Evolutionary conservation across 2,329 filamentous ascomycete species (phyloP), one percentile per base, ranked within the genome.

Genomic region (Fusarium miscanthi): DNA sequence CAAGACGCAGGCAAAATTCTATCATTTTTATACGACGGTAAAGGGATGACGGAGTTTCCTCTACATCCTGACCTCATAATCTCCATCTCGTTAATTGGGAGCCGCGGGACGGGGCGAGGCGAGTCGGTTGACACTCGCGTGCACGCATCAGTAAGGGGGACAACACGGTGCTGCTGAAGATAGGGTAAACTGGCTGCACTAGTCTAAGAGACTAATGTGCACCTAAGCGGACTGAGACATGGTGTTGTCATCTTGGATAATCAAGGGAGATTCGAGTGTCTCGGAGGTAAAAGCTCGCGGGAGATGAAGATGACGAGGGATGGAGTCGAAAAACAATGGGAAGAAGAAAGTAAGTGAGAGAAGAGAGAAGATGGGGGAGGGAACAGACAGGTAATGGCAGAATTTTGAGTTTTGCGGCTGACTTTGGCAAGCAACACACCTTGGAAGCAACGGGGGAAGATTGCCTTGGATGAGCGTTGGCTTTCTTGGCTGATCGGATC

Each of bases 71-170:
- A 21, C 21, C 43, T 43, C 17, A 31, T 23, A 25, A n/a, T 31
- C 40, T 21, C 10, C 19, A 56, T 43, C 14, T 21, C 11, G 12
- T 11, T 4, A 33, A 21, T 41, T 45, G n/a, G 30, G 11, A 49
- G 30, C 12, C 14, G 37, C 11, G 35, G 49, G n/a, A 16, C 43
- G 54, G 43, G 21, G 43, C 43, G 54, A 48, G 37, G 37, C 37
- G 53, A 63, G 54, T 57, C 25, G 27, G 27, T 25, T 21, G 51
- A 33, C 17, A 57, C 38, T 42, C 17, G 25, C 41, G 42, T 33
- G 27, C 13, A 33, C n/a, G 25, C 63, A 54, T 67, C 25, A n/a
- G 46, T 30, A 67, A 43, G 63, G 64, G 64, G 63, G 8, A 31
- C 7, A 11, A 21, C 12, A 43, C 27, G 46, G 49, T 51, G 31